Evolutionary conservation across 2,329 filamentous ascomycete genomes (phyloP), one percentile per base, ranked within the genome.

Genomic region (Fusarium guadeloupense): DNA sequence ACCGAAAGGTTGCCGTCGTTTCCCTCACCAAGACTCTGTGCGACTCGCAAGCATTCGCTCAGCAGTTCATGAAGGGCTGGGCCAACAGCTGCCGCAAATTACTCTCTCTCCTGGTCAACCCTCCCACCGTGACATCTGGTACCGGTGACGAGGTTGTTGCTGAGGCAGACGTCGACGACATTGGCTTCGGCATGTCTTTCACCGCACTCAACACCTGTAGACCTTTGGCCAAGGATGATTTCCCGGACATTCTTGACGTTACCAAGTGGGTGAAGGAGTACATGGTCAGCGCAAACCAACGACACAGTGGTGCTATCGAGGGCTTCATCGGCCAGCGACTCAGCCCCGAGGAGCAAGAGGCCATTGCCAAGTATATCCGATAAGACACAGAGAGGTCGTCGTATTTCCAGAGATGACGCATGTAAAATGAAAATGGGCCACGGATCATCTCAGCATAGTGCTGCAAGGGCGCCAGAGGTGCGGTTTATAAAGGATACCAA

Each of bases 121-220:
- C 94, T 21, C 93, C 94, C 3, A 78, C 80, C 30, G 85, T 94
- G 5, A 78, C 84, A 7, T 78, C 81, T 14, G 85, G 89, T 2
- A 79, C 83, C 30, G 88, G 89, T 53, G 89, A 92, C 62, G 92
- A 96, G 66, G 79, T 91, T 44, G 89, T 96, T 62, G 85, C 87
- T 10, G 95, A 98, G 73, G 89, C 92, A 4, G 94, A 98, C 70
- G 91, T 97, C 21, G 95, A 99, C 69, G 95, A 99, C 74, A 88
- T 97, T 66, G 89, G 92, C 23, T 99, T 99, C 71, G 95, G 95
- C 21, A 88, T 97, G 64, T 94, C 93, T 9, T 99, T 96, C 77
- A 98, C 95, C 1, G 89, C 91, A 26, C 84, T 99, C 61, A 96
- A 94, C 78, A 97, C 94, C 0, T 95, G 94, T 79, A 92, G 89